These are phyloP conservation scores for Penicillium mononematosum DNA, from an alignment of 495 filamentous ascomycete genomes.

Conservation along the genomic window DNA sequence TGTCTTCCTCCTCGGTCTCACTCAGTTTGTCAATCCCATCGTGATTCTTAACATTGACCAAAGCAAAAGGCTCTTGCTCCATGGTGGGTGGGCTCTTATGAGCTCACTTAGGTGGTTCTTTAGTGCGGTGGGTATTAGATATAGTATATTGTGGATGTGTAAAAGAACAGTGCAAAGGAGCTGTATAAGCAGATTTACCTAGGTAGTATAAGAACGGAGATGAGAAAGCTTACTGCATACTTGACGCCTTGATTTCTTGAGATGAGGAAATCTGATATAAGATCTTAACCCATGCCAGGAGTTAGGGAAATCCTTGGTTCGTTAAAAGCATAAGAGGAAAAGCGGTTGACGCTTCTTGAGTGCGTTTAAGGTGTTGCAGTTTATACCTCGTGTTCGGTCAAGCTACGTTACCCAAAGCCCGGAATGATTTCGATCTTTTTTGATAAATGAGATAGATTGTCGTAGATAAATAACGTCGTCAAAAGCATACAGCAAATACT, in stretches of 20 bases:
- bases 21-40: no score
- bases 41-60: no score
- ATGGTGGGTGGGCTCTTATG: no score
- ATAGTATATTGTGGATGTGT: no score
- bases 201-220: no score
- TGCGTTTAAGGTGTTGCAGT: background rate
- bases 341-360: no score
- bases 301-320: background rate
- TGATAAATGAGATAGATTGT: conserved; percentile 1
- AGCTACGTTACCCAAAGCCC: background rate
- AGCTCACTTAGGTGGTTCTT: no score
- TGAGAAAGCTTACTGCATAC: background rate
- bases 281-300: background rate
- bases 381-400: background rate
- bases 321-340: background rate
- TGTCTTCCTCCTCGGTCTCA: no score
- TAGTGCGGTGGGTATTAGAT: no score
- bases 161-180: no score
- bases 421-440: background rate
- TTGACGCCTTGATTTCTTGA: background rate
- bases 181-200: no score
- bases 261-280: background rate
- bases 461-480: conserved; percentile 9
- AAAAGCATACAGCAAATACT: background rate
- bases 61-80: no score